phyloP scores from a whole-genome alignment of 331 rosid genomes.

The Cydonia oblonga region DNA sequence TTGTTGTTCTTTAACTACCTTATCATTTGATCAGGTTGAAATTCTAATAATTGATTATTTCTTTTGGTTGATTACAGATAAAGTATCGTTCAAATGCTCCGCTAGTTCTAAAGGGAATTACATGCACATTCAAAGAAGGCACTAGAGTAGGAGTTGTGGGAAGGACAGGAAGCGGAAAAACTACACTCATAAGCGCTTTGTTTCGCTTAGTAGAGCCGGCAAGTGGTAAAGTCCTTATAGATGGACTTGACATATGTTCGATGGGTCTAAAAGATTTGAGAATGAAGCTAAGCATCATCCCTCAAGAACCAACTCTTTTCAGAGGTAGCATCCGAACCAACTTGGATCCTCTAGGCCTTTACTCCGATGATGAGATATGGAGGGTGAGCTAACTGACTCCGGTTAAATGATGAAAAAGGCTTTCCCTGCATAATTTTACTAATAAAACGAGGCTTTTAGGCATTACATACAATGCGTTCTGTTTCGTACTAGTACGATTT shows the following conservation, averaged over 20 bases:
- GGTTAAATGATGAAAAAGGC: background rate
- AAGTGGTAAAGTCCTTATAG: constrained; percentile 45
- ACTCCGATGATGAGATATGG: constrained; percentile 75
- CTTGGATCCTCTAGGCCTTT: constrained; percentile 70
- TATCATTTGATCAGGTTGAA: background rate
- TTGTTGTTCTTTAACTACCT: background rate
- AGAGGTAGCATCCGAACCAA: constrained; percentile 61
- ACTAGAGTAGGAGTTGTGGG: constrained; percentile 79
- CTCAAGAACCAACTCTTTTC: constrained; percentile 82
- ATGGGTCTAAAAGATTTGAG: constrained; percentile 72
- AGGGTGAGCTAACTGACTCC: constrained; percentile 19
- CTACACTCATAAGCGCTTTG: constrained; percentile 71
- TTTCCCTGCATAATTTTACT: background rate
- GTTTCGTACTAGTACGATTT: background rate
- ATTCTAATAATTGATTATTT: background rate
- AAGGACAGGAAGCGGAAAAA: constrained; percentile 91
- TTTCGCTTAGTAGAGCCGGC: constrained; percentile 78
- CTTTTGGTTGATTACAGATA: constrained; percentile 26
- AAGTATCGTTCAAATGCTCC: constrained; percentile 57
- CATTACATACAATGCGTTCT: background rate
- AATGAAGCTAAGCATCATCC: constrained; percentile 65
- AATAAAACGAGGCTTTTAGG: background rate
- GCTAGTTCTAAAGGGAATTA: constrained; percentile 57
- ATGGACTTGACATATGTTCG: constrained; percentile 51
- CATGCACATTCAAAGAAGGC: constrained; percentile 59